phyloP scores from a whole-genome alignment of 306 rosid genomes.

The Sophora flavescens region DNA sequence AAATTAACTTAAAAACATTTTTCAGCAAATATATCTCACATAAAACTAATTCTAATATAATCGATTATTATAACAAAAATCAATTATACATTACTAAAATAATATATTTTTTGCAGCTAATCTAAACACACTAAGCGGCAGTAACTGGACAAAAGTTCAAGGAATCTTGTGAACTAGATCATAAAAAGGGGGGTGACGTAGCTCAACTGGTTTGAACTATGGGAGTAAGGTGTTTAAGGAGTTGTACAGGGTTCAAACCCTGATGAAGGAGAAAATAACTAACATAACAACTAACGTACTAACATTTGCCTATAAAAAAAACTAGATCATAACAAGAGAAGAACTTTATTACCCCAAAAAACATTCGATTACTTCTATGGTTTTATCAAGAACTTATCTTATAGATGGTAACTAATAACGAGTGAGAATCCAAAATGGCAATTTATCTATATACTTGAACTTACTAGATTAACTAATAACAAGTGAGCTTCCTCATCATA shows the following conservation, averaged over 20 bases:
- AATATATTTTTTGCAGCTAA: no score
- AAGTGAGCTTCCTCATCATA: slow-evolving; percentile 12
- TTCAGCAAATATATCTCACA: no score
- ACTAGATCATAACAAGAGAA: slow-evolving; percentile 6
- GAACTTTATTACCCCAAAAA: slow-evolving; percentile 10
- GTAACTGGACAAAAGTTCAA: slow-evolving; percentile 17
- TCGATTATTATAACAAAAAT: no score
- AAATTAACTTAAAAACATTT: no score
- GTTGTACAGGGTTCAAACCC: no score
- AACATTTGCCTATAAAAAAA: neutral
- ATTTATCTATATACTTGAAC: neutral
- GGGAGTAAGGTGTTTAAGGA: no score
- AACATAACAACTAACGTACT: no score
- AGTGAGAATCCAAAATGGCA: neutral
- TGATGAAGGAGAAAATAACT: no score
- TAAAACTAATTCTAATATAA: no score
- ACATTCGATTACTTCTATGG: slow-evolving; percentile 8
- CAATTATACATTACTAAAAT: no score
- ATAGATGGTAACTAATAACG: slow-evolving; percentile 2
- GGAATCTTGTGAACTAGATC: slow-evolving; percentile 16
- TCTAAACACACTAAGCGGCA: neutral
- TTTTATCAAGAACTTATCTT: slow-evolving; percentile 3
- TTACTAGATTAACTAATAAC: slow-evolving; percentile 11
- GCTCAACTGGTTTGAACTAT: no score
- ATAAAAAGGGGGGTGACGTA: neutral